Evolutionary conservation across 2,329 filamentous ascomycete genomes (phyloP), one percentile per base, ranked within the genome.

Genomic region (Rachicladosporium sp.): DNA sequence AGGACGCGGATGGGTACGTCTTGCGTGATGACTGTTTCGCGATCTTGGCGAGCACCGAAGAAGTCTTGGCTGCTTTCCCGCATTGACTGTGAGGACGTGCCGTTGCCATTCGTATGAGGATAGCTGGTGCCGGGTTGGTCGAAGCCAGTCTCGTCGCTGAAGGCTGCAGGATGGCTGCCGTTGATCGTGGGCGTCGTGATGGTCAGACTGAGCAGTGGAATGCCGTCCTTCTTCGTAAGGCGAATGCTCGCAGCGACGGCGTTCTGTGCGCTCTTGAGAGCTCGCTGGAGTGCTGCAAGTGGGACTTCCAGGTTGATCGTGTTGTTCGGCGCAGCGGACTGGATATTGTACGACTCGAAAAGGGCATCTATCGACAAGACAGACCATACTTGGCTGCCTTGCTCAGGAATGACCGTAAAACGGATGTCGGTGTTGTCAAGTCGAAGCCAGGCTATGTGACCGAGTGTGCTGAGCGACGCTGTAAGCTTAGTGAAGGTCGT

Each of bases 281-380:
- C 91, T 43, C 88, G 81, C 54, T 91, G 84, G 13, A 98, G 76
- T 2, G 84, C 80, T 10, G 76, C 74, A n/a, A 96, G 77, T 19
- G 91, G 87, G 1, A 98, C 76, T 65, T 98, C 91, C 47, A 98
- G 80, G 63, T 98, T 95, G 65, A 98, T 95, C 38, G 87, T 84
- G 63, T 94, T 94, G 60, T 77, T 71, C 31, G 69, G 68, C 35
- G 87, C 81, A 37, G 83, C 83, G 36, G 88, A 94, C 59, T 94
- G 82, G 50, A 96, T 79, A 39, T 78, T 76, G 66, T 93, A 94
- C 49, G 71, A 69, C 57, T 87, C 74, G 61, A 98, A 96, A 53
- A 98, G 86, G 50, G 86, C 79, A 56, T 93, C 84, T 31, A 55
- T 53, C 2, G 48, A 45, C 2, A 58, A 46, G 11, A 55, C 53